phyloP scores from a whole-genome alignment of 2,329 filamentous ascomycete genomes.

The Diaporthe destruens region DNA sequence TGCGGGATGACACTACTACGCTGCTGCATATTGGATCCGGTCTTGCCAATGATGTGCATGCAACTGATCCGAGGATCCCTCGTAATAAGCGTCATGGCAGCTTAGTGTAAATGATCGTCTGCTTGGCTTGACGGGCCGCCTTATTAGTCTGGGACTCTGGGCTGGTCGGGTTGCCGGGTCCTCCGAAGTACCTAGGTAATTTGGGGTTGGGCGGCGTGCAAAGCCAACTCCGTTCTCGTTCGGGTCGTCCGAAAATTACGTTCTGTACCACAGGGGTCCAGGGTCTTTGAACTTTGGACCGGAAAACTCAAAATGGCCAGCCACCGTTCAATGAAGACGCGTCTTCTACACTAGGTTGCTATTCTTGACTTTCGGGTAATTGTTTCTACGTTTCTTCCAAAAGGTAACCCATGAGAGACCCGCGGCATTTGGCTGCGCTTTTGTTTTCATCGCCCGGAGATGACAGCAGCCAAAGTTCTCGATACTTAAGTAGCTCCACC shows the following conservation, averaged over 20 bases:
- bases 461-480: background rate
- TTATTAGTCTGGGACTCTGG: too few relatives aligned
- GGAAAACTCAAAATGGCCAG: background rate
- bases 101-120: background rate
- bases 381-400: too few relatives aligned
- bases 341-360: background rate
- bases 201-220: background rate
- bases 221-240: background rate
- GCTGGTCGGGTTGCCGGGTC: background rate
- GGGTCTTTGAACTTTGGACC: background rate
- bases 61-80: background rate
- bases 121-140: background rate
- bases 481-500: background rate
- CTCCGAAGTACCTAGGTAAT: background rate
- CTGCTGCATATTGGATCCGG: background rate
- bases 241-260: background rate
- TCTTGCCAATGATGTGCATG: background rate
- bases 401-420: background rate
- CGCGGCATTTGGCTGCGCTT: too few relatives aligned
- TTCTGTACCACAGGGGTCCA: background rate
- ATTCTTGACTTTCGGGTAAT: background rate
- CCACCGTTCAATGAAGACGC: background rate
- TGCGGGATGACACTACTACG: background rate
- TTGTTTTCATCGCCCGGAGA: background rate
- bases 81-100: background rate